Evolutionary conservation across 768 basidiomycete species (phyloP), one percentile per base, ranked within the genome.

Genomic region (Sporobolomyces roseus): DNA sequence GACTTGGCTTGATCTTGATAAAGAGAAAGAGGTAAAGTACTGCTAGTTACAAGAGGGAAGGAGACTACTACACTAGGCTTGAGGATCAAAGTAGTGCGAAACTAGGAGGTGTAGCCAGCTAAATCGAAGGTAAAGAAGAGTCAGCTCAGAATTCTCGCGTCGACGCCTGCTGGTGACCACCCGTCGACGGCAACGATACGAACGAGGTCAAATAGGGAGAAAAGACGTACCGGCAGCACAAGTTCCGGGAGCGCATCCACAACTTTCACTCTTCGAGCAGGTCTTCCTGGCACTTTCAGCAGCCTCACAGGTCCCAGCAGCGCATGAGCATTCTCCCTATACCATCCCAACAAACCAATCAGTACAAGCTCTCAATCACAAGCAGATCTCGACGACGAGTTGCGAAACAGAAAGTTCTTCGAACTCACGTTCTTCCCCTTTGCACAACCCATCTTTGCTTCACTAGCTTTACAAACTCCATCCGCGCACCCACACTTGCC

Each of bases 241-340:
- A n/a, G 46, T 46, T 7, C 59, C 59, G 2, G 59, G 59, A 4
- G 46, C 7, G 35, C 59, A 61, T 16, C 46, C 46, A 35, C 59
- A 61, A 10, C 33, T 46, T 27, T 21, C 59, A 32, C 49, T 45
- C 23, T 46, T 43, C 14, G 21, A 29, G 19, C 62, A 63, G 1
- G 30, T 13, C n/a, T 41, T 25, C 23, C 62, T 41, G 7, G 62
- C 62, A 23, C 41, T 32, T 30, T 63, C 62, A 21, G 62, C 62
- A 16, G 50, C 50, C 23, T 46, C 14, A 46, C 65, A 66, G 4
- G 43, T 61, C 9, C 65, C 65, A 2, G 65, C 58, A 0, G 65
- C 50, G 23, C 65, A 66, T 19, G 10, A n/a, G 41, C 65, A 66
- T 33, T 61, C 51, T 10, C 58, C 65, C 65, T n/a, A n/a, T 66